Conservation (phyloP, 495 filamentous ascomycete genomes). For the Xylaria acuta region DNA sequence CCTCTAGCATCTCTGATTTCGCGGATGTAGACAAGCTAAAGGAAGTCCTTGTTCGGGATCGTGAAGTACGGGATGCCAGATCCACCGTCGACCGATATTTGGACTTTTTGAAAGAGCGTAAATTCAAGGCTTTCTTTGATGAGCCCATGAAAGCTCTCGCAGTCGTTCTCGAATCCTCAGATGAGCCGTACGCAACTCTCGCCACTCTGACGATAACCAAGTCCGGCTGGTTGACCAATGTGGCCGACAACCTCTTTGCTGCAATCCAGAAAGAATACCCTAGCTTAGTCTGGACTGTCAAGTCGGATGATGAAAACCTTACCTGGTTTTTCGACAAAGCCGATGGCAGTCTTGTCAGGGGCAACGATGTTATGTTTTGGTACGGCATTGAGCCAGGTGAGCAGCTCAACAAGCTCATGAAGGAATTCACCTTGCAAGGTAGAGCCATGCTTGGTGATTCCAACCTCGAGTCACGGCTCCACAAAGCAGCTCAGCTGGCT, state of each 20-base stretch:
- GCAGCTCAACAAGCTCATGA: conserved; percentile 85
- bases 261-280: conserved; percentile 91
- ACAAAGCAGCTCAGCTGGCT: conserved; percentile 71
- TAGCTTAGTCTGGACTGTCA: conserved; percentile 95
- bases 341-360: conserved; percentile 83
- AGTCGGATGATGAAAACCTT: conserved; percentile 94
- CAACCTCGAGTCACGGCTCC: conserved; percentile 84
- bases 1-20: conserved; percentile 77
- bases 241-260: conserved; percentile 97
- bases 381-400: conserved; percentile 87
- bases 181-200: conserved; percentile 69
- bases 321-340: conserved; percentile 99
- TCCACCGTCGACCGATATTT: conserved; percentile 88
- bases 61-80: conserved; percentile 81
- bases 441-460: conserved; percentile 88
- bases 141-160: conserved; percentile 95
- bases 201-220: conserved; percentile 96
- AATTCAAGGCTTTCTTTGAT: conserved; percentile 95
- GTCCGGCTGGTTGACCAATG: conserved; percentile 92
- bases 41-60: conserved; percentile 82
- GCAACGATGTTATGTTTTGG: conserved; percentile 95
- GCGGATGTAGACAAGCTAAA: conserved; percentile 78
- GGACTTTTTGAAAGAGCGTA: conserved; percentile 72
- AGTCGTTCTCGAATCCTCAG: conserved; percentile 80
- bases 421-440: conserved; percentile 83